Percentiles rank a stretch among this genome's conserved stretches.
These are phyloP conservation scores for Ogataea sp. DNA, from an alignment of 805 yeast genomes.

Conservation along the genomic window DNA sequence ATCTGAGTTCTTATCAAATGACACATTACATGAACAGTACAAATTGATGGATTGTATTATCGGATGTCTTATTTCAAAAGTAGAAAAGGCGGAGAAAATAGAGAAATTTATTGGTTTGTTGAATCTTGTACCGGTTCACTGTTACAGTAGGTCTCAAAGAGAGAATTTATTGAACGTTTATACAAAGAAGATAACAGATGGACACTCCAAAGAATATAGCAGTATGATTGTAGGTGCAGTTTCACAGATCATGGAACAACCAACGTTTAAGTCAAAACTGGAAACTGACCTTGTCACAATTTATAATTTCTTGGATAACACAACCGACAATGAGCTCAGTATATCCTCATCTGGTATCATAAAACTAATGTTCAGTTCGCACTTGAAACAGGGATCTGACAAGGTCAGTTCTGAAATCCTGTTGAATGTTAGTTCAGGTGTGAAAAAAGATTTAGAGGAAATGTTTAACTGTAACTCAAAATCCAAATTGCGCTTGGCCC, in stretches of 20 bases:
- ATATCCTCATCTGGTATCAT: slow-evolving; percentile 20
- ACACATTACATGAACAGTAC: slow-evolving; percentile 40
- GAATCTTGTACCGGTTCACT: slow-evolving; percentile 39
- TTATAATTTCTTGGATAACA: slow-evolving; percentile 5
- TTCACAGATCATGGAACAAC: slow-evolving; percentile 35
- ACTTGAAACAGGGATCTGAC: slow-evolving; percentile 31
- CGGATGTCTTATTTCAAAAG: slow-evolving; percentile 1
- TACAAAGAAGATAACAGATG: slow-evolving; percentile 4
- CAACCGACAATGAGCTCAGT: slow-evolving; percentile 7
- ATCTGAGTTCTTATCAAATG: slow-evolving; percentile 23
- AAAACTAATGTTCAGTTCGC: slow-evolving; percentile 30
- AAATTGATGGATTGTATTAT: slow-evolving; percentile 24
- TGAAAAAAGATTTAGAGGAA: not conserved
- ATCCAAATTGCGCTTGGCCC: not conserved
- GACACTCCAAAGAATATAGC: not conserved
- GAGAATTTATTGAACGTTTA: slow-evolving; percentile 19
- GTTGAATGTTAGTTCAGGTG: not conserved
- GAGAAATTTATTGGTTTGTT: slow-evolving; percentile 5
- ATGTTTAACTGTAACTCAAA: not conserved
- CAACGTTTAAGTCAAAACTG: slow-evolving; percentile 44
- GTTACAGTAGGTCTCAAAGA: slow-evolving; percentile 31
- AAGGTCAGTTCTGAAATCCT: slow-evolving; percentile 4
- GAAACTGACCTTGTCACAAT: slow-evolving; percentile 28
- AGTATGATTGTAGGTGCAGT: slow-evolving; percentile 9
- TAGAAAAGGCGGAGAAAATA: not conserved